Conservation (phyloP, 1,139 yeast genomes). For the Zygosaccharomyces pseudobailii region DNA sequence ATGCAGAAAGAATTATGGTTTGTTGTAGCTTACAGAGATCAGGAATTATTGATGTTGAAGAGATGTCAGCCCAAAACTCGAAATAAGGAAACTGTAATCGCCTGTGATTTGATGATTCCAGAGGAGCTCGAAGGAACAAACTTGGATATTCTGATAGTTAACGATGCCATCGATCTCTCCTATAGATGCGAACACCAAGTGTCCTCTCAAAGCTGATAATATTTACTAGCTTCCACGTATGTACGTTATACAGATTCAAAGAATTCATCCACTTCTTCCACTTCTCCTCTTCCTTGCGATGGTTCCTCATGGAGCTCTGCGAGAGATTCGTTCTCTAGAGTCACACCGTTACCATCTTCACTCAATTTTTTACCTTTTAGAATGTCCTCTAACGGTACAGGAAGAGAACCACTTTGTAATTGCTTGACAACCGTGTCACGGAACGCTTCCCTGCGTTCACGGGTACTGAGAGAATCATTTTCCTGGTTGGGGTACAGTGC, state of each 20-base stretch:
- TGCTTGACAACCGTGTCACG: constrained; percentile 49
- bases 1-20: constrained; percentile 95
- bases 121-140: constrained; percentile 44
- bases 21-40: constrained; percentile 52
- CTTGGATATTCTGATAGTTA: constrained; percentile 48
- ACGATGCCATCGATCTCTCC: constrained; percentile 59
- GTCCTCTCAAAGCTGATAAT: not conserved
- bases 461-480: constrained; percentile 36
- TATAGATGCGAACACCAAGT: constrained; percentile 32
- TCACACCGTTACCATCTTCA: constrained; percentile 25
- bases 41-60: constrained; percentile 55
- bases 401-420: constrained; percentile 48
- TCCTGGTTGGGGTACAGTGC: constrained; percentile 56
- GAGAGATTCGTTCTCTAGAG: constrained; percentile 14
- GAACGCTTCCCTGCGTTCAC: constrained; percentile 45
- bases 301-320: constrained; percentile 14
- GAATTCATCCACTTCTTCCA: constrained; percentile 43
- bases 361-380: constrained; percentile 43
- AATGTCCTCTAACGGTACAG: constrained; percentile 56
- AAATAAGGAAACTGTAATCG: constrained; percentile 42
- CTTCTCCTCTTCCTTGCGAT: not conserved
- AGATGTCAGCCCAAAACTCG: constrained; percentile 57
- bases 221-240: not conserved
- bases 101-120: constrained; percentile 47
- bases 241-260: constrained; percentile 34